Evolutionary conservation across 371 early-diverging fungal species (phyloP), one percentile per base, ranked within the genome.

Genomic region (Lichtheimia hyalospora): DNA sequence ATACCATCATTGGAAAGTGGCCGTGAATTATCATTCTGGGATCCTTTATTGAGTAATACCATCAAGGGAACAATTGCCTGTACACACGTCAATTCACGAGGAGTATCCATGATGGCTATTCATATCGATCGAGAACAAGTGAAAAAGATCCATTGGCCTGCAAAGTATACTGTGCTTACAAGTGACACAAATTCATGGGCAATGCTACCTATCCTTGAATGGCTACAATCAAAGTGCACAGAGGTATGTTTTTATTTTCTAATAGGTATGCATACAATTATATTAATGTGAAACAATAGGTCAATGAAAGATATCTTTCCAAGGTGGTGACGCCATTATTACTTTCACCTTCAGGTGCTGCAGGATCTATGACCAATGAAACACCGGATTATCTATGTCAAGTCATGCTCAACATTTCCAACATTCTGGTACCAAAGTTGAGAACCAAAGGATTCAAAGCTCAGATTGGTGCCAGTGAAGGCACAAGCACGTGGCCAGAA

Each of bases 341-440:
- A 1, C 20, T 55, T 3, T 24, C 18, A 42, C 48, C 52, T 10
- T 10, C 34, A 34, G 34, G 34, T 34, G 34, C 34, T 0, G 0
- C 34, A 34, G 34, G 34, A 8, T 34, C 34, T 0, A 34, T 34
- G 34, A 34, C 34, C 1, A 34, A 34, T 34, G 23, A 60, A 1
- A 39, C 64, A 2, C 79, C 79, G 0, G 58, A 65, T 6, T 75
- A 79, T 49, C 34, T 79, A 3, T 50, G 41, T 1, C 41, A 48
- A 39, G 44, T 58, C 3, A 67, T 66, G 2, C 18, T 79, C 18
- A 73, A 75, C 57, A 48, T 79, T 7, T 63, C 69, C 0, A 66
- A 63, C 23, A 62, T 79, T 18, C 58, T 75, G 63, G 20, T 41
- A 3, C 54, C 57, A 5, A 25, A 58, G 20, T 23, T 41, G 6